Percentiles rank a stretch among this genome's conserved stretches.
These are phyloP conservation scores for Halophytophthora batemanensis DNA, from an alignment of 352 stramenopile genomes.

Conservation along the genomic window DNA sequence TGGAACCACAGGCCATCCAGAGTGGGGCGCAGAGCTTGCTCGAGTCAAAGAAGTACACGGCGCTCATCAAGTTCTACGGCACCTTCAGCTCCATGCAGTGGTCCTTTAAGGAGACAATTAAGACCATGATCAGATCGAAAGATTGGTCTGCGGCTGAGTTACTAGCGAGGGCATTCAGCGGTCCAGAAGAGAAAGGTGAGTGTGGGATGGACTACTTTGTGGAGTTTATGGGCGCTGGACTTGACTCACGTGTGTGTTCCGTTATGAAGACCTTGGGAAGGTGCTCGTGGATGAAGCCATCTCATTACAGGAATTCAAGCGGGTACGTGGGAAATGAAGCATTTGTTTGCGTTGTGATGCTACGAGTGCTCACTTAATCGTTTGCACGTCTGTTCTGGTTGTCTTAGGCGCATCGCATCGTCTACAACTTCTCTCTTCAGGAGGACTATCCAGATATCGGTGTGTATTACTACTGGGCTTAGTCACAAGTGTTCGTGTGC, in stretches of 20 bases:
- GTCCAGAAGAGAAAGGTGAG: slow-evolving; percentile 13
- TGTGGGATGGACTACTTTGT: no score
- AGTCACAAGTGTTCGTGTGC: not conserved
- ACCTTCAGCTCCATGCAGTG: slow-evolving; percentile 32
- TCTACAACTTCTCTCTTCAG: slow-evolving; percentile 48
- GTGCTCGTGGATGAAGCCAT: slow-evolving; percentile 54
- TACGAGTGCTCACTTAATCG: not conserved
- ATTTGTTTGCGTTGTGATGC: not conserved
- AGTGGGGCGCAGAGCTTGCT: slow-evolving; percentile 25
- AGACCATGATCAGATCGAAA: slow-evolving; percentile 40
- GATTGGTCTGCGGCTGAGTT: slow-evolving; percentile 63
- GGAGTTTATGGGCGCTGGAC: not conserved
- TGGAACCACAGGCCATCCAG: slow-evolving; percentile 21
- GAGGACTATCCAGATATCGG: slow-evolving; percentile 54
- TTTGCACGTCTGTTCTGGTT: not conserved
- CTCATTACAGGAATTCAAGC: slow-evolving; percentile 51
- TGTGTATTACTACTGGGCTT: slow-evolving; percentile 7
- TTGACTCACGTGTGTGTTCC: no score
- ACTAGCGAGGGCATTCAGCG: slow-evolving; percentile 40
- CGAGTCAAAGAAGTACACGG: slow-evolving; percentile 39
- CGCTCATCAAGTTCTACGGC: slow-evolving; percentile 46
- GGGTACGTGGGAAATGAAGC: no score
- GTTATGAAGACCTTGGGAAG: slow-evolving; percentile 33
- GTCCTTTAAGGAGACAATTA: slow-evolving; percentile 31
- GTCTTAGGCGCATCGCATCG: slow-evolving; percentile 51